phyloP scores from a whole-genome alignment of 1,139 yeast genomes.

The Saccharomycopsis crataegensis region DNA sequence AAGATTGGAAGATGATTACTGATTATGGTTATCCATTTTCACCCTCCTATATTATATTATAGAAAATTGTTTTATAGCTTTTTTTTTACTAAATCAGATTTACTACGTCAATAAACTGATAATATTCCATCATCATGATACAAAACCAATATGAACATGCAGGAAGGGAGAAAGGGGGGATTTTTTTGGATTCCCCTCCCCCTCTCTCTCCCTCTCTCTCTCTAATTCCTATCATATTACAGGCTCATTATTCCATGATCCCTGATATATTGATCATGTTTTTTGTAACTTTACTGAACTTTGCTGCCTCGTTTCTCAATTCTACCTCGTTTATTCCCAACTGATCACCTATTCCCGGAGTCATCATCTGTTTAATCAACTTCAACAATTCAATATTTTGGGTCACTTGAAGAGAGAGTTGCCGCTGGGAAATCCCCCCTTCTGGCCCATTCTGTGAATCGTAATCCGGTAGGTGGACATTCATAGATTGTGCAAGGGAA shows the following conservation, averaged over 20 bases:
- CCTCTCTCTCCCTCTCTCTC: too few species aligned
- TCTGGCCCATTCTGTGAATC: too few species aligned
- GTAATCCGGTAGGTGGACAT: too few species aligned
- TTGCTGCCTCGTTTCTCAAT: constrained; percentile 9
- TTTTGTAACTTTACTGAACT: constrained; percentile 10
- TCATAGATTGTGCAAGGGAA: too few species aligned
- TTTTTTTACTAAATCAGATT: neutral
- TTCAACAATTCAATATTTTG: constrained; percentile 6
- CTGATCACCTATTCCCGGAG: too few species aligned
- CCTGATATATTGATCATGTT: neutral
- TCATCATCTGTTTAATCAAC: constrained; percentile 8
- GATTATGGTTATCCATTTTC: neutral
- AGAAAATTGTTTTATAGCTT: neutral
- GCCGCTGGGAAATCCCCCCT: too few species aligned
- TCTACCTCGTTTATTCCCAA: neutral
- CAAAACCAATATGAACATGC: too few species aligned
- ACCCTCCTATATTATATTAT: neutral
- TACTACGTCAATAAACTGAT: neutral
- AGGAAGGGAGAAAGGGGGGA: too few species aligned
- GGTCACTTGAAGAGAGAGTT: neutral
- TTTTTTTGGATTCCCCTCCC: too few species aligned
- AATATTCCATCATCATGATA: too few species aligned
- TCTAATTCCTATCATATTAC: too few species aligned
- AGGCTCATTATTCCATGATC: too few species aligned
- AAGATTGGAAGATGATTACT: constrained; percentile 58